A percentile compares a stretch with the other conserved stretches of the same genome.
Evolutionary conservation across 228 moss, liverwort and hornwort genomes (phyloP).

Genomic region (Sphagnum magellanicum): DNA sequence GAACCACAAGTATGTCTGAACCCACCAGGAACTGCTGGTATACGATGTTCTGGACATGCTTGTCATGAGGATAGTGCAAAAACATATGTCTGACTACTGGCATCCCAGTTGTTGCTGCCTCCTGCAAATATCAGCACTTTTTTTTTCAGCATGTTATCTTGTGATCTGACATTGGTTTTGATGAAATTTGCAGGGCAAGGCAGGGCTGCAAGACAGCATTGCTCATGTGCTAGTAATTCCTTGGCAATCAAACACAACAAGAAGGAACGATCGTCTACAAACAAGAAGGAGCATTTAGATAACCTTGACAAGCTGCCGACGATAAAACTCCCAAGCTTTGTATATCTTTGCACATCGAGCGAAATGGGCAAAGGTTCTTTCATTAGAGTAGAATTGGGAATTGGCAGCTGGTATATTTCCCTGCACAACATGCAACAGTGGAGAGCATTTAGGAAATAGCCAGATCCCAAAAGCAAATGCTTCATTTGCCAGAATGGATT

Average conservation of each 20-base stretch:
- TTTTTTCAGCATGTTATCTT: no score
- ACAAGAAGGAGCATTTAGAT: background rate
- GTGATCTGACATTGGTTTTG: no score
- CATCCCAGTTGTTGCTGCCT: constrained; percentile 70
- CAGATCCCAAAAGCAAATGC: no score
- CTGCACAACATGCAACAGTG: constrained; percentile 15
- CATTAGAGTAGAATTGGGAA: constrained; percentile 74
- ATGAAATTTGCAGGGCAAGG: no score
- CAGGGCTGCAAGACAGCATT: no score
- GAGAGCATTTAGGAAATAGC: no score
- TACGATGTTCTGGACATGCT: constrained; percentile 33
- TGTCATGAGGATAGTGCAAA: constrained; percentile 69
- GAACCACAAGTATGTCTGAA: constrained; percentile 68
- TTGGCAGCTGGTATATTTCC: constrained; percentile 72
- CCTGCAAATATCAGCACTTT: constrained; percentile 23
- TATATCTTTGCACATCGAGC: constrained; percentile 70
- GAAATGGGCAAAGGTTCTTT: constrained; percentile 59
- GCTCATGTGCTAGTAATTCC: no score
- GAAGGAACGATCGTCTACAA: no score
- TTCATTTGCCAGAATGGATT: no score
- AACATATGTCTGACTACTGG: constrained; percentile 78
- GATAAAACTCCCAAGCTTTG: constrained; percentile 83
- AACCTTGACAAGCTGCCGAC: constrained; percentile 68
- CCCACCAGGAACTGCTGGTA: constrained; percentile 81
- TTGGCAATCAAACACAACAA: no score